These are phyloP conservation scores for Scenedesmus sp. DNA, from an alignment of 163 green algal species.

Conservation along the genomic window DNA sequence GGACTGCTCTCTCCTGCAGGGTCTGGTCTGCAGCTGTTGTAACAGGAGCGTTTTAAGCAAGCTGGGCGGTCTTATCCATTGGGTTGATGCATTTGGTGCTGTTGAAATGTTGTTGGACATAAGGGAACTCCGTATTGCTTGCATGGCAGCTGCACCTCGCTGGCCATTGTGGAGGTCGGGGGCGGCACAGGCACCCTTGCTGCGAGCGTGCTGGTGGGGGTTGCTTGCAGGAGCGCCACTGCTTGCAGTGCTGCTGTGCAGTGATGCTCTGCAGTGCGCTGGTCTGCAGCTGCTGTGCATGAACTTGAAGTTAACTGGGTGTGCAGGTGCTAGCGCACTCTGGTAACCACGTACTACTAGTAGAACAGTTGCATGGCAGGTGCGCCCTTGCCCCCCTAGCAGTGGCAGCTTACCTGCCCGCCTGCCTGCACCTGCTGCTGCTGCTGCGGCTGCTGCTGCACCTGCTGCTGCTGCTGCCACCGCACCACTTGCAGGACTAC, in stretches of 20 bases:
- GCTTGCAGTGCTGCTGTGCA: background rate
- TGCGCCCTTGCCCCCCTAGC: no score
- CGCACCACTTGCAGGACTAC: constrained; percentile 56
- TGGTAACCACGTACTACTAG: no score
- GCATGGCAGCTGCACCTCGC: constrained; percentile 18
- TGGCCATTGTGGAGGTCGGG: constrained; percentile 90
- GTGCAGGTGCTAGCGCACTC: no score
- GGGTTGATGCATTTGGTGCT: no score
- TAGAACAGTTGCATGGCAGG: no score
- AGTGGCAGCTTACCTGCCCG: no score
- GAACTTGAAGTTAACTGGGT: background rate
- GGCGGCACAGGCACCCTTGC: constrained; percentile 91
- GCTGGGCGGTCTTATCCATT: no score
- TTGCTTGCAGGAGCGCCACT: background rate
- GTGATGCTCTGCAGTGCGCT: no score
- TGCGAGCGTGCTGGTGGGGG: constrained; percentile 79
- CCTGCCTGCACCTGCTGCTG: background rate
- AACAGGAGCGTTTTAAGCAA: no score
- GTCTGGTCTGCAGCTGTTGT: no score
- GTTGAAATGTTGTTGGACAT: background rate
- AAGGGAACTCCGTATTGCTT: background rate
- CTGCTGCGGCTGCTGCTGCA: background rate
- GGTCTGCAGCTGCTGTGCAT: background rate
- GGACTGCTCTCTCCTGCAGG: background rate
- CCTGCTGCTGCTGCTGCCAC: background rate